phyloP scores from a whole-genome alignment of 1,284 basidiomycete species.

The Apiotrichum laibachii region DNA sequence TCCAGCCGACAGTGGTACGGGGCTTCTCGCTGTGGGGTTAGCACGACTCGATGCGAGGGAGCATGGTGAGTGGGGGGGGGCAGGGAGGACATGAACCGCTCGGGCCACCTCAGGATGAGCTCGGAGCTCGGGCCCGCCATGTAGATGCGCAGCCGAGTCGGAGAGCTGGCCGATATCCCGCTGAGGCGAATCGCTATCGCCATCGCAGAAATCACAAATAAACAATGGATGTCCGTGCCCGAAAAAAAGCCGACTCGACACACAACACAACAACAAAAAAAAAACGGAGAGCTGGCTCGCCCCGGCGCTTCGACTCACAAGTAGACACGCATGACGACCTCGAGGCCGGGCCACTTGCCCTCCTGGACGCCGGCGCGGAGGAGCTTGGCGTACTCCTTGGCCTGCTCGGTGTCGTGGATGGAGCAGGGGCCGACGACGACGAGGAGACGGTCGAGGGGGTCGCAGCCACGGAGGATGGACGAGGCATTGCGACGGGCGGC shows the following conservation, averaged over 20 bases:
- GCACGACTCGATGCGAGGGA: background rate
- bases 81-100: background rate
- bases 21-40: conserved; percentile 50
- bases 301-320: conserved; percentile 54
- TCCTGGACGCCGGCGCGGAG: conserved; percentile 65
- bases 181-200: no score
- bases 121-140: no score
- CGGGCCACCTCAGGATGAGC: no score
- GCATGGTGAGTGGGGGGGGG: no score
- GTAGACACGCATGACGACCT: conserved; percentile 95
- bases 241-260: no score
- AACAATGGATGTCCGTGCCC: no score
- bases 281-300: no score
- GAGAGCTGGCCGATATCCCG: no score
- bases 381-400: conserved; percentile 80
- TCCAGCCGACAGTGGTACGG: conserved; percentile 81
- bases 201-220: no score
- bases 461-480: conserved; percentile 73
- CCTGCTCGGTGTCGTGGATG: conserved; percentile 85
- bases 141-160: no score
- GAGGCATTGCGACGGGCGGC: conserved; percentile 73
- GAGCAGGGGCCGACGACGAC: conserved; percentile 96
- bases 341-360: conserved; percentile 66
- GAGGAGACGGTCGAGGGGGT: conserved; percentile 68
- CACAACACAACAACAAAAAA: no score